phyloP scores from a whole-genome alignment of 352 stramenopile species.

The Aphanomyces astaci region DNA sequence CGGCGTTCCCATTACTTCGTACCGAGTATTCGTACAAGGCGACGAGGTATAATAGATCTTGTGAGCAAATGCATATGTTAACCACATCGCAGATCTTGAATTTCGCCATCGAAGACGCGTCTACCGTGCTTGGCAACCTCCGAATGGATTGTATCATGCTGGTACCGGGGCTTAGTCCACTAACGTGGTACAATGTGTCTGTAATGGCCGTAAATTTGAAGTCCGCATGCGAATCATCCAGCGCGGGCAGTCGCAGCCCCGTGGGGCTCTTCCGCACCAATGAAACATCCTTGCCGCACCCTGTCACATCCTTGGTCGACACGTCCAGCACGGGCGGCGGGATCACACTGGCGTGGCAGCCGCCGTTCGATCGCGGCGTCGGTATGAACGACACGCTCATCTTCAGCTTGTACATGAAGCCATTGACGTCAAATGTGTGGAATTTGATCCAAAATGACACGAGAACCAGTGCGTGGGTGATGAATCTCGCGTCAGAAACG shows the following conservation, averaged over 20 bases:
- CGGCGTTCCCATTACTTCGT: background rate
- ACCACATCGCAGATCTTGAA: background rate
- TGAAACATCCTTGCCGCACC: background rate
- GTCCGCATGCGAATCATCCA: slow-evolving; percentile 1
- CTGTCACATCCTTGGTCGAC: background rate
- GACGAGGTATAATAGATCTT: background rate
- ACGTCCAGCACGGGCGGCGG: background rate
- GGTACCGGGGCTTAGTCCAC: background rate
- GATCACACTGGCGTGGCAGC: background rate
- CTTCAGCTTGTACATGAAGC: background rate
- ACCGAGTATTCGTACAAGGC: slow-evolving; percentile 2
- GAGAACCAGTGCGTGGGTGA: background rate
- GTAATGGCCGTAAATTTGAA: background rate
- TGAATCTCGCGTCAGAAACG: slow-evolving; percentile 2
- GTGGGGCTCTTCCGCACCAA: background rate
- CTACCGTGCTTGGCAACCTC: too few relatives aligned
- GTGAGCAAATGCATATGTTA: background rate
- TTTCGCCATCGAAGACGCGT: background rate
- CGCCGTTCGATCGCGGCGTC: slow-evolving; percentile 13
- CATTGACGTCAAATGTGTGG: background rate
- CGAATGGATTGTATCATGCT: background rate
- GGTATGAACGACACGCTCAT: background rate
- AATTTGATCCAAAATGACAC: background rate
- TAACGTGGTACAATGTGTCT: background rate
- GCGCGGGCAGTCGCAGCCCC: background rate